Evolutionary conservation across 176 grass and related monocot genomes (phyloP).

Genomic region (Dactylis glomerata): DNA sequence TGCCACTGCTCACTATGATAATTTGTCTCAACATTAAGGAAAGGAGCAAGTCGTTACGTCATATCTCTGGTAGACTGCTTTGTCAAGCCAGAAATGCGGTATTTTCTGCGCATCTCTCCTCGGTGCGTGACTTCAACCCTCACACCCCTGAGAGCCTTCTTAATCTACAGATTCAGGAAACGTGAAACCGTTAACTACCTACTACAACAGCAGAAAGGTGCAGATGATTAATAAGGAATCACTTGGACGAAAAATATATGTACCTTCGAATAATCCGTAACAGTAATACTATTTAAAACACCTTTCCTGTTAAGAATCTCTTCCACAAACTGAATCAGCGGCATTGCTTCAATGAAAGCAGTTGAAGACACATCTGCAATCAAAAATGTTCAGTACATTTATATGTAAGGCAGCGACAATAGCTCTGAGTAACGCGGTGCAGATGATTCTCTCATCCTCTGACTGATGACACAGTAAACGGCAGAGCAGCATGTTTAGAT

Average conservation of each 20-base stretch:
- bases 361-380: constrained; percentile 57
- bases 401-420: neutral
- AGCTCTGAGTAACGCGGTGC: neutral
- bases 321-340: constrained; percentile 39
- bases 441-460: neutral
- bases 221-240: neutral
- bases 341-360: constrained; percentile 45
- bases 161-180: constrained; percentile 39
- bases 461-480: neutral
- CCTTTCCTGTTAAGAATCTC: constrained; percentile 22
- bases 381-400: neutral
- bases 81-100: constrained; percentile 39
- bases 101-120: constrained; percentile 25
- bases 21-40: neutral
- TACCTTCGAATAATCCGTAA: constrained; percentile 45
- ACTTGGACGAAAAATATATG: neutral
- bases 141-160: constrained; percentile 49
- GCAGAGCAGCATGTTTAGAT: neutral
- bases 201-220: neutral
- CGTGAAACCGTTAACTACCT: neutral
- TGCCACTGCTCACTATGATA: neutral
- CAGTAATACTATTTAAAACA: neutral
- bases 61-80: neutral
- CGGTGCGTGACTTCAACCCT: constrained; percentile 62
- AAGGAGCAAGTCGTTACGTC: constrained; percentile 24